Evolutionary conservation across 1,284 basidiomycete genomes (phyloP).

Genomic region (Sanghuangporus weigelae): DNA sequence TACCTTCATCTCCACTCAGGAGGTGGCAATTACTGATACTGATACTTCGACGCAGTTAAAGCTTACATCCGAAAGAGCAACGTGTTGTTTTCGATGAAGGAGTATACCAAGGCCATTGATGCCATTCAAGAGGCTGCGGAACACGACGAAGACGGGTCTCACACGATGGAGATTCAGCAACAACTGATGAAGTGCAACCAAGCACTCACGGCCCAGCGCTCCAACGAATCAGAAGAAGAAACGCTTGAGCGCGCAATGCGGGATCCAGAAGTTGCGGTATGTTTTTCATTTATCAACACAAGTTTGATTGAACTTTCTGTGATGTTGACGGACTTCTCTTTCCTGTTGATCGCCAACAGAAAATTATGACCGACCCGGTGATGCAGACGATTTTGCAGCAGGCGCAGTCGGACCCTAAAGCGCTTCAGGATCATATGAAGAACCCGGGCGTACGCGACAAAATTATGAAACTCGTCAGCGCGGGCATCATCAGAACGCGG

Average conservation of each 20-base stretch:
- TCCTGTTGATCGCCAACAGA: constrained; percentile 33
- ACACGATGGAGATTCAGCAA: constrained; percentile 75
- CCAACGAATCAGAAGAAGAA: constrained; percentile 88
- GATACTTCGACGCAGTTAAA: constrained; percentile 57
- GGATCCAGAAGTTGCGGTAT: constrained; percentile 90
- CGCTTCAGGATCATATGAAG: constrained; percentile 96
- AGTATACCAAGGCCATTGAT: constrained; percentile 83
- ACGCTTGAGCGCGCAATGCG: constrained; percentile 92
- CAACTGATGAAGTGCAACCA: constrained; percentile 78
- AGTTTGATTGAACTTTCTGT: background rate
- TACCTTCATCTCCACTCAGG: background rate
- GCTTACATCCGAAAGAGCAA: constrained; percentile 94
- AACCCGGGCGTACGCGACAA: constrained; percentile 82
- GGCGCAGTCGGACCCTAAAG: constrained; percentile 85
- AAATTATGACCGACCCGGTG: constrained; percentile 81
- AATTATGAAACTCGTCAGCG: constrained; percentile 90
- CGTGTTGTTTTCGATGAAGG: constrained; percentile 88
- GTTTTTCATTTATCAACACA: constrained; percentile 30
- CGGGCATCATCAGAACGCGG: constrained; percentile 84
- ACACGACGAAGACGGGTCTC: constrained; percentile 72
- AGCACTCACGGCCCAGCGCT: constrained; percentile 79
- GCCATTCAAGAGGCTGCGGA: constrained; percentile 73
- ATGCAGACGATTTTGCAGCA: constrained; percentile 96
- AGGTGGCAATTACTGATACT: background rate
- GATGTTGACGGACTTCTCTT: background rate